Evolutionary conservation across 2,329 filamentous ascomycete species (phyloP).

Genomic region (Calonectria pauciramosa): DNA sequence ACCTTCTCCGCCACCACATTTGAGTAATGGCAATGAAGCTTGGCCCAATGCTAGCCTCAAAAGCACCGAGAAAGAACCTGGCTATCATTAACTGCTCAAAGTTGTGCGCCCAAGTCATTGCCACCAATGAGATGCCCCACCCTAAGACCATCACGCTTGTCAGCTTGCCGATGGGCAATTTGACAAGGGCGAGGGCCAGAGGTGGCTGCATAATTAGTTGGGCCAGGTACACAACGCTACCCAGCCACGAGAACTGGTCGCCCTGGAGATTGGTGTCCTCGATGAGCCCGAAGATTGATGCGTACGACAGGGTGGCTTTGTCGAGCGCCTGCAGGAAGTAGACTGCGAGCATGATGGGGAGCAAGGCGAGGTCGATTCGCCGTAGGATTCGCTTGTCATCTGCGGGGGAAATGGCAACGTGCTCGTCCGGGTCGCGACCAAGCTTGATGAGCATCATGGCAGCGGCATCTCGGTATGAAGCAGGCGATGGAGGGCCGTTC

Average conservation of each 20-base stretch:
- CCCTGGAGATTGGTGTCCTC: constrained; percentile 69
- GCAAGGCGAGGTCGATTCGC: constrained; percentile 56
- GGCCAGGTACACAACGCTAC: constrained; percentile 72
- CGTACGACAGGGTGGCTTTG: constrained; percentile 73
- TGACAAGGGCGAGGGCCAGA: constrained; percentile 69
- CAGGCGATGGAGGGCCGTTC: background rate
- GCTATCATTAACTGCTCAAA: constrained; percentile 65
- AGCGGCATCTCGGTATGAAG: constrained; percentile 56
- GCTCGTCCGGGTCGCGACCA: constrained; percentile 52
- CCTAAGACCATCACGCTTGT: constrained; percentile 68
- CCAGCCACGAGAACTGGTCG: constrained; percentile 72
- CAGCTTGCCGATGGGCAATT: constrained; percentile 72
- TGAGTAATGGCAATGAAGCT: constrained; percentile 70
- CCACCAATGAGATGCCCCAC: constrained; percentile 66
- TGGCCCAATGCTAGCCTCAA: constrained; percentile 64
- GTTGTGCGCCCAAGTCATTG: constrained; percentile 65
- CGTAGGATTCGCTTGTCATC: constrained; percentile 53
- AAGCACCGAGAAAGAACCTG: constrained; percentile 69
- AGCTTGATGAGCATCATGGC: constrained; percentile 60
- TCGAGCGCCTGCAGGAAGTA: constrained; percentile 76
- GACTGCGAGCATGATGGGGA: constrained; percentile 66
- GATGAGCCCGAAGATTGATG: constrained; percentile 74
- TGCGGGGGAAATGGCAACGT: constrained; percentile 48
- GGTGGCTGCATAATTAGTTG: constrained; percentile 71
- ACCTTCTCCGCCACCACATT: constrained; percentile 72